Conservation (phyloP, 331 rosid species). For the Malus hybrid region DNA sequence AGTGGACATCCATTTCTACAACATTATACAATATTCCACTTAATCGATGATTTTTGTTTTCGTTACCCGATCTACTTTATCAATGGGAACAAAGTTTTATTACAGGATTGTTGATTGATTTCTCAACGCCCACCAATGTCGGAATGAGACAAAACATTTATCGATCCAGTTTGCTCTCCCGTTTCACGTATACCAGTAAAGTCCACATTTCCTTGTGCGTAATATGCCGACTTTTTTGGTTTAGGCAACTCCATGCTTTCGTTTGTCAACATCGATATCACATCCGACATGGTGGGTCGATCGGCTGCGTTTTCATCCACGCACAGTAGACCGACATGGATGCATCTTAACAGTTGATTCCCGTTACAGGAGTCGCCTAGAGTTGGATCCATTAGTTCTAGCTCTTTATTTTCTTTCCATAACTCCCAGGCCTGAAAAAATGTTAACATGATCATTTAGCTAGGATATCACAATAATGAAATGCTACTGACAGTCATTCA, state of each 20-base stretch:
- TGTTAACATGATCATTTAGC: no score
- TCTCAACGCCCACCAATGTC: background rate
- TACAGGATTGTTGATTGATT: background rate
- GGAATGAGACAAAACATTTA: background rate
- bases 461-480: no score
- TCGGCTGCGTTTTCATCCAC: background rate
- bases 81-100: no score
- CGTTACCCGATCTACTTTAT: no score
- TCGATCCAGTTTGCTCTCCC: background rate
- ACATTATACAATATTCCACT: no score
- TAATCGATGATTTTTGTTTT: no score
- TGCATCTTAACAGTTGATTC: background rate
- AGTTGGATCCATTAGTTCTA: no score
- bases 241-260: background rate
- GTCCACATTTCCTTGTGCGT: background rate
- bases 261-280: conserved; percentile 3
- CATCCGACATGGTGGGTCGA: background rate
- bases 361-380: background rate
- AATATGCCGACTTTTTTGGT: conserved; percentile 4
- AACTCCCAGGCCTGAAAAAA: no score
- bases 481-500: no score
- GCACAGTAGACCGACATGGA: background rate
- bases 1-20: no score
- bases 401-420: no score
- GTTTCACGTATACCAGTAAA: no score